These are phyloP conservation scores for Trypanosoma mega DNA, from an alignment of 208 protist species.

Conservation along the genomic window DNA sequence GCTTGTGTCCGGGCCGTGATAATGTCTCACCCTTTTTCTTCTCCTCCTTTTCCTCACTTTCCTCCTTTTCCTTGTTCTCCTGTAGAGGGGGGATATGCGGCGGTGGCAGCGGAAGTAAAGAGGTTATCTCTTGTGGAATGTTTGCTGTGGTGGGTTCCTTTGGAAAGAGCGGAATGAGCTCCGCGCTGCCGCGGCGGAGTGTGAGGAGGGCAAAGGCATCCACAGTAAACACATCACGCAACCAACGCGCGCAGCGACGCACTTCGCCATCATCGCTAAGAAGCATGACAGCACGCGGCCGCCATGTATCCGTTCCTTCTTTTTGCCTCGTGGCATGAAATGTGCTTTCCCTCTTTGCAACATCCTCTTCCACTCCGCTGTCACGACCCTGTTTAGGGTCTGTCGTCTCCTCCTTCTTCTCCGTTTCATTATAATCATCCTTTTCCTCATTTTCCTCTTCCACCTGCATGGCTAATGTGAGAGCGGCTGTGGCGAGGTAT, in stretches of 20 bases:
- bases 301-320: not conserved
- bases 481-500: slow-evolving; percentile 30
- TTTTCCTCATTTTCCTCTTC: slow-evolving; percentile 13
- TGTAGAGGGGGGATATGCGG: no score
- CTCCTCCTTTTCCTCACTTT: no score
- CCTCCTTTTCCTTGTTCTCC: no score
- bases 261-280: slow-evolving; percentile 44
- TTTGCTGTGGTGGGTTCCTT: not conserved
- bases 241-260: slow-evolving; percentile 33
- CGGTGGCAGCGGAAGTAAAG: no score
- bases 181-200: slow-evolving; percentile 30
- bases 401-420: not conserved
- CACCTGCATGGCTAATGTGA: slow-evolving; percentile 10
- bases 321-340: not conserved
- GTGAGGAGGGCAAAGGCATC: slow-evolving; percentile 51
- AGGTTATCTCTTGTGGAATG: no score
- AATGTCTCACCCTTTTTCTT: not conserved
- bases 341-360: not conserved
- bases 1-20: not conserved
- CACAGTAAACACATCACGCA: slow-evolving; percentile 53
- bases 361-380: not conserved
- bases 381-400: not conserved
- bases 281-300: slow-evolving; percentile 52
- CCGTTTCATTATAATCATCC: not conserved
- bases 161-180: slow-evolving; percentile 25